phyloP scores from a whole-genome alignment of 257 asterid genomes.

The Solanum sitiens region DNA sequence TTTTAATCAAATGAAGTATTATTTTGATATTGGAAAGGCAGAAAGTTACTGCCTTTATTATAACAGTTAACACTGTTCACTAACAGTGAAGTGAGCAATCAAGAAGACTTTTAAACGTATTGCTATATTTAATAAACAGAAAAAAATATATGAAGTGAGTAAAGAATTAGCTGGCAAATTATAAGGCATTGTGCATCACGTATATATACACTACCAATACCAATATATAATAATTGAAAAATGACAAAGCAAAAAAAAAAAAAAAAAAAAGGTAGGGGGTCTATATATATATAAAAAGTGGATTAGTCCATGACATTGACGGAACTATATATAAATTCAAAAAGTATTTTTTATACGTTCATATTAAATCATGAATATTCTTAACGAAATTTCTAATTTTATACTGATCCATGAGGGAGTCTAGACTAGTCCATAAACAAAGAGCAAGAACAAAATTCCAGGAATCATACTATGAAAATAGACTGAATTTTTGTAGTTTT shows the following conservation, averaged over 20 bases:
- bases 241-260: background rate
- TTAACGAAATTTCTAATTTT: no score
- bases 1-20: background rate
- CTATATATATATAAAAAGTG: no score
- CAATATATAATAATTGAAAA: background rate
- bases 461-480: background rate
- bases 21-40: background rate
- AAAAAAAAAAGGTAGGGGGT: background rate
- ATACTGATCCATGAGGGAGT: background rate
- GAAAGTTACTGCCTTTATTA: background rate
- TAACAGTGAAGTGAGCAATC: background rate
- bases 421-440: background rate
- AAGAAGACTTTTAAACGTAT: background rate
- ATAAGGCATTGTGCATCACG: background rate
- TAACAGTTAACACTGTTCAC: background rate
- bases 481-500: background rate
- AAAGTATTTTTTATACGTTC: no score
- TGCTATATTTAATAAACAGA: background rate
- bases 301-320: background rate
- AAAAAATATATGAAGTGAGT: background rate
- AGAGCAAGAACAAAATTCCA: background rate
- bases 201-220: background rate
- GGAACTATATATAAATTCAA: no score
- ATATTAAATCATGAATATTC: no score
- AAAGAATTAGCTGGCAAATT: background rate